Evolutionary conservation across 106 monocot species (phyloP), one percentile per base, ranked within the genome.

Genomic region (Amphibolis antarctica): DNA sequence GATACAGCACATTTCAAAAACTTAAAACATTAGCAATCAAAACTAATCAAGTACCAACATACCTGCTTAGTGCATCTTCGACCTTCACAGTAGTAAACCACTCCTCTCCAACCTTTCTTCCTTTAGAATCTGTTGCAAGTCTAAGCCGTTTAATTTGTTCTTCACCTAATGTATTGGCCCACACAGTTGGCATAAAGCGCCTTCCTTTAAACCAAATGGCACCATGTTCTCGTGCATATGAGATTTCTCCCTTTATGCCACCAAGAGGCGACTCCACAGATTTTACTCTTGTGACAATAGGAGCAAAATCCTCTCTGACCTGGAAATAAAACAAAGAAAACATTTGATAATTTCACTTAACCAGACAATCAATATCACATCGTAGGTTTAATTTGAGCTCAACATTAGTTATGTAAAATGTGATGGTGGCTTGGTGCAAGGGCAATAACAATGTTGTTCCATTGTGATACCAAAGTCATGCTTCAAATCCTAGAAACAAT

Each of bases 141-240:
- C 55, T 81, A 21, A 98, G 84, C 63, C 79, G 84, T 72, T 91
- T 91, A 47, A 91, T 91, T 73, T 98, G 91, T 59, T 82, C 80
- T 68, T 98, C 98, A 29, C 98, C 98, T 53, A 71, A 68, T 9
- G 86, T 91, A 73, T 87, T 80, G 47, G 78, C 91, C 87, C 86
- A 91, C 3, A 91, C 87, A 60, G 53, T 55, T 62, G 98, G 98
- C 46, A 69, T 62, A 59, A 98, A 91, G 53, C 84, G 81, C 52
- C 70, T 98, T 55, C 98, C 98, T 65, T 85, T 98, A 59, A 98
- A 98, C 91, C 98, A 98, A 68, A 98, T 80, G 74, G 87, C 72
- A 77, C 73, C 96, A 75, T 91, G 83, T 25, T 98, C 98, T 80
- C 83, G 79, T 62, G 86, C 73, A 78, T 91, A 91, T 66, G 85